Evolutionary conservation across 2,329 filamentous ascomycete genomes (phyloP).

Genomic region (Fusarium palustre): DNA sequence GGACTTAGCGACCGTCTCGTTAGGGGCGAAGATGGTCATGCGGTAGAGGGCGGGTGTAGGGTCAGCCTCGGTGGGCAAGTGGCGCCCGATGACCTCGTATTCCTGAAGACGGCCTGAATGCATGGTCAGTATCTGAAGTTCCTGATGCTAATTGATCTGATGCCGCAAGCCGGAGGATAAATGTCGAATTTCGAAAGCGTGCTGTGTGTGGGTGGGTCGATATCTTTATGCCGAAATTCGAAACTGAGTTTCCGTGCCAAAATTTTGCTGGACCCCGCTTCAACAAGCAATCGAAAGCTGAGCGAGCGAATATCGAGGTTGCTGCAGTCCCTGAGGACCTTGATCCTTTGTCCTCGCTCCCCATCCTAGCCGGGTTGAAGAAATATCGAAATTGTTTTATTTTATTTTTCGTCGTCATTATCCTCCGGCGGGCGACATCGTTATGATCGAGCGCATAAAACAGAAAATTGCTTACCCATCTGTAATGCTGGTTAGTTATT

Average conservation of each 20-base stretch:
- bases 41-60: conserved; percentile 98
- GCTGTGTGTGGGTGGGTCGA: conserved; percentile 8
- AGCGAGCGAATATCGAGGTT: not conserved
- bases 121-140: conserved; percentile 49
- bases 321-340: not conserved
- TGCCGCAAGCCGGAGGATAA: conserved; percentile 26
- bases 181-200: conserved; percentile 18
- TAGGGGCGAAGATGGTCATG: conserved; percentile 99
- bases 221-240: conserved; percentile 24
- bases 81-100: conserved; percentile 99
- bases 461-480: conserved; percentile 69
- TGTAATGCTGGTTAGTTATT: conserved; percentile 57
- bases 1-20: conserved; percentile 98
- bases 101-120: conserved; percentile 95
- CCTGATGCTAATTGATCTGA: conserved; percentile 9
- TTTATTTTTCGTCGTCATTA: conserved; percentile 27
- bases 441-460: conserved; percentile 38
- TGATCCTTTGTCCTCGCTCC: conserved; percentile 16
- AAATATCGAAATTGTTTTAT: conserved; percentile 37
- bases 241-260: conserved; percentile 10
- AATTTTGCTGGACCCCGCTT: not conserved
- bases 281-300: not conserved
- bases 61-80: conserved; percentile 97
- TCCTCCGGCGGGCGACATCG: conserved; percentile 45
- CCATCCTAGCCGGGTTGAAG: conserved; percentile 9